These are phyloP conservation scores for Prunella vulgaris DNA, from an alignment of 257 asterid species.

Conservation along the genomic window DNA sequence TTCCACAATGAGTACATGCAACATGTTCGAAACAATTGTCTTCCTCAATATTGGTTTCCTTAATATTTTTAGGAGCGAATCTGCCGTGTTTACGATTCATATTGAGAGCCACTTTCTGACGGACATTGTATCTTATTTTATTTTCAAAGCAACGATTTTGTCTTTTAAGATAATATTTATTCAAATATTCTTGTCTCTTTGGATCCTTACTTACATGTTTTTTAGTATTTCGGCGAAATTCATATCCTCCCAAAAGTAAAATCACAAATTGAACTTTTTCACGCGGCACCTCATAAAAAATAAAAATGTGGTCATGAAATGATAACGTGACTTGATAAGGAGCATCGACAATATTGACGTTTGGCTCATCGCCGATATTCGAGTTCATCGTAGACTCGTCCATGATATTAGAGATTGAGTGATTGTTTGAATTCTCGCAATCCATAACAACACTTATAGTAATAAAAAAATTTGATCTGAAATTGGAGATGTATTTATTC, in stretches of 20 bases:
- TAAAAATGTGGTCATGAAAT: neutral
- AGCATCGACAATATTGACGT: neutral
- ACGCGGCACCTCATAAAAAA: conserved; percentile 19
- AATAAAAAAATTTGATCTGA: neutral
- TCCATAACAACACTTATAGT: no score
- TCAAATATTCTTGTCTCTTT: conserved; percentile 16
- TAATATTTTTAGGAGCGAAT: conserved; percentile 7
- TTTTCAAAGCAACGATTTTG: conserved; percentile 21
- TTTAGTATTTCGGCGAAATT: neutral
- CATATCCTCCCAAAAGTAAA: conserved; percentile 30
- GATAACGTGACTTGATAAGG: conserved; percentile 19
- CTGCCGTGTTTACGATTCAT: conserved; percentile 17
- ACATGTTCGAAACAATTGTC: no score
- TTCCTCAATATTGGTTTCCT: neutral
- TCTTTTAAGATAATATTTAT: conserved; percentile 16
- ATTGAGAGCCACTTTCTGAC: conserved; percentile 13
- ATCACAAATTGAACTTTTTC: conserved; percentile 15
- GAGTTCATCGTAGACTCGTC: conserved; percentile 4
- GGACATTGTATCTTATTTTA: conserved; percentile 12
- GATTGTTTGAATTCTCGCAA: neutral
- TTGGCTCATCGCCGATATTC: neutral
- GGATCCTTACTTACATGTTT: neutral
- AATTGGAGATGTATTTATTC: neutral
- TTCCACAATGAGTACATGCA: conserved; percentile 26
- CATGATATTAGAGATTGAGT: neutral